Evolutionary conservation across 1,284 basidiomycete genomes (phyloP).

Genomic region (Melanopsichium pennsylvanicum): DNA sequence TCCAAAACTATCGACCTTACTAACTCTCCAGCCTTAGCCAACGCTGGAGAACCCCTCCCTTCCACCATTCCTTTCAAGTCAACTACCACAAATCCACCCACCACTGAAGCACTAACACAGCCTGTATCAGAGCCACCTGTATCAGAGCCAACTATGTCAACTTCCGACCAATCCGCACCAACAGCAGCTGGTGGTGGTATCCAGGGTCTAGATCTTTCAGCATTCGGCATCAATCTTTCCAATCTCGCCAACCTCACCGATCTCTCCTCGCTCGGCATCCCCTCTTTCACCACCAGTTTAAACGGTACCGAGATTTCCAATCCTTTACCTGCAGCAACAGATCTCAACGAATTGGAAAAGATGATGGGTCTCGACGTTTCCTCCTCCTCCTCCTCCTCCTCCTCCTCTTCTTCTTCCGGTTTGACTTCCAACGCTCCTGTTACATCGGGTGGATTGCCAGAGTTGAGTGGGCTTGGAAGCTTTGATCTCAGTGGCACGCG

Average conservation of each 20-base stretch:
- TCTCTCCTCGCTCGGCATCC: constrained; percentile 35
- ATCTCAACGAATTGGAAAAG: constrained; percentile 34
- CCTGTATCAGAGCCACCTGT: too few relatives aligned
- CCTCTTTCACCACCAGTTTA: constrained; percentile 2
- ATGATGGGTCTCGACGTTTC: constrained; percentile 43
- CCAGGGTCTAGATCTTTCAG: constrained; percentile 28
- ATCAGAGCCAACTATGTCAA: too few relatives aligned
- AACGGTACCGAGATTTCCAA: too few relatives aligned
- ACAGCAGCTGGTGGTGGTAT: constrained; percentile 3
- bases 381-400: constrained; percentile 1
- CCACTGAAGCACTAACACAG: too few relatives aligned
- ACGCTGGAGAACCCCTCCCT: neutral
- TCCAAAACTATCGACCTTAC: constrained; percentile 38
- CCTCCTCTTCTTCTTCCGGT: neutral
- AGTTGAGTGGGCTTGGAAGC: too few relatives aligned
- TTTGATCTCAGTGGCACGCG: neutral
- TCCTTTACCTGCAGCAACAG: constrained; percentile 12
- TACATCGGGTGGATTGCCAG: too few relatives aligned
- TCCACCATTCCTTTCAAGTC: neutral
- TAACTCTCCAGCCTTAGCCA: constrained; percentile 20
- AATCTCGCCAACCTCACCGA: constrained; percentile 19
- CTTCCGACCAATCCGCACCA: neutral
- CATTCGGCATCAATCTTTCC: constrained; percentile 36
- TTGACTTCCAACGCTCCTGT: neutral
- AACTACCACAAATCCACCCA: neutral